A percentile compares a stretch with the other conserved stretches of the same genome.
phyloP scores from a whole-genome alignment of 2,329 filamentous ascomycete species.

The Sporothrix luriei region DNA sequence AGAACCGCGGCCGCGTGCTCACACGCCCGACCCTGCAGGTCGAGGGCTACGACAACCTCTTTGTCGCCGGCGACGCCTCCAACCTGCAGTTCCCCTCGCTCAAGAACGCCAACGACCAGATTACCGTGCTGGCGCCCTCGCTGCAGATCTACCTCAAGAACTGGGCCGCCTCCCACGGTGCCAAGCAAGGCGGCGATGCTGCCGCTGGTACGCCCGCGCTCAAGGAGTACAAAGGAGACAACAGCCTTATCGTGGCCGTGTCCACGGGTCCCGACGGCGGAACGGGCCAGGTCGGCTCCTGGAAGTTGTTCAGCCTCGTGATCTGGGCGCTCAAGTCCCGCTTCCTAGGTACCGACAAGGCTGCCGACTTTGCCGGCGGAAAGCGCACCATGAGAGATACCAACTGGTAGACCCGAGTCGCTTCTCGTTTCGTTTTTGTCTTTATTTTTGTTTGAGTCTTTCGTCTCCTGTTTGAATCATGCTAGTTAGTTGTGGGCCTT shows the following conservation, averaged over 20 bases:
- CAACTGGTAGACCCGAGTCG: slow-evolving; percentile 18
- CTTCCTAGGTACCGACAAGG: slow-evolving; percentile 37
- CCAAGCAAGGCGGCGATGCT: slow-evolving; percentile 34
- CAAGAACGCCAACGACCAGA: slow-evolving; percentile 38
- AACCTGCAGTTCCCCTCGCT: slow-evolving; percentile 38
- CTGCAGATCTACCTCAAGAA: slow-evolving; percentile 37
- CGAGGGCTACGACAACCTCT: slow-evolving; percentile 40
- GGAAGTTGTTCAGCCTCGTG: slow-evolving; percentile 36
- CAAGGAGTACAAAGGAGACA: slow-evolving; percentile 15
- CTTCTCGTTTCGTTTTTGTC: background rate
- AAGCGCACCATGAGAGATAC: slow-evolving; percentile 6
- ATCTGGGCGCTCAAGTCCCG: slow-evolving; percentile 38
- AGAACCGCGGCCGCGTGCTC: slow-evolving; percentile 35
- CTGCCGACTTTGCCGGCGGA: slow-evolving; percentile 31
- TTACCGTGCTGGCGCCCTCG: slow-evolving; percentile 36
- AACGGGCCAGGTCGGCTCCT: slow-evolving; percentile 39
- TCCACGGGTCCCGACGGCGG: slow-evolving; percentile 39
- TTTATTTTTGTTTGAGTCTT: background rate
- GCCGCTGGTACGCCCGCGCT: background rate
- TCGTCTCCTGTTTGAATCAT: background rate
- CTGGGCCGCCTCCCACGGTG: slow-evolving; percentile 22
- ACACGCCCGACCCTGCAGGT: slow-evolving; percentile 38
- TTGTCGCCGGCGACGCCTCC: slow-evolving; percentile 41
- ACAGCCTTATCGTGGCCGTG: slow-evolving; percentile 35
- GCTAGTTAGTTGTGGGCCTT: background rate